Conservation (phyloP, 805 yeast genomes). For the Candida stauntonica region DNA sequence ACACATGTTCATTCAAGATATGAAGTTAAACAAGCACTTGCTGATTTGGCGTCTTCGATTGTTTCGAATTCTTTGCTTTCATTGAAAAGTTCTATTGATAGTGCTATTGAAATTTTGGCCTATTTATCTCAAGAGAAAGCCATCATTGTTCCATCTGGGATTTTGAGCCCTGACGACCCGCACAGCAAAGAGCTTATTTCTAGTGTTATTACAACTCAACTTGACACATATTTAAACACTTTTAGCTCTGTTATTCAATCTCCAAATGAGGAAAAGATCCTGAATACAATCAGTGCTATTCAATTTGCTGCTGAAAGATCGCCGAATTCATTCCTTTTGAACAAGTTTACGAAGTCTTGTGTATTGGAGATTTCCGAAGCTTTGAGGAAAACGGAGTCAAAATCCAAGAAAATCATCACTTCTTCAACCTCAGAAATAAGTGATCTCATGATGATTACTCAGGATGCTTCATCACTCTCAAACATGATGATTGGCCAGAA, state of each 20-base stretch:
- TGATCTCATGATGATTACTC: slow-evolving; percentile 21
- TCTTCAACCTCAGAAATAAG: slow-evolving; percentile 3
- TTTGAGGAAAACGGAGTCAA: slow-evolving; percentile 11
- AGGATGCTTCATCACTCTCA: slow-evolving; percentile 9
- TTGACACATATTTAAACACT: slow-evolving; percentile 16
- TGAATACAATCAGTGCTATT: slow-evolving; percentile 19
- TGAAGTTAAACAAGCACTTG: slow-evolving; percentile 32
- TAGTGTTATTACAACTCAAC: slow-evolving; percentile 16
- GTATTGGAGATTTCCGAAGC: slow-evolving; percentile 23
- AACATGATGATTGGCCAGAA: slow-evolving; percentile 3
- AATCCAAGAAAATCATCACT: slow-evolving; percentile 11
- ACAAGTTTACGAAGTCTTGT: slow-evolving; percentile 16
- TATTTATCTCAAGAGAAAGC: slow-evolving; percentile 19
- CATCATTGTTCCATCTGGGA: slow-evolving; percentile 7
- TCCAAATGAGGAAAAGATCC: slow-evolving; percentile 22
- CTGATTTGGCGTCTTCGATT: slow-evolving; percentile 29
- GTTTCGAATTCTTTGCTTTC: slow-evolving; percentile 32
- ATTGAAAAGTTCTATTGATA: slow-evolving; percentile 34
- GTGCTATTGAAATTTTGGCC: slow-evolving; percentile 33
- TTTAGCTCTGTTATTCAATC: slow-evolving; percentile 23
- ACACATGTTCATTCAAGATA: slow-evolving; percentile 27
- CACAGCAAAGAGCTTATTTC: slow-evolving; percentile 10
- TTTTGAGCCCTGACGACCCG: slow-evolving; percentile 11
- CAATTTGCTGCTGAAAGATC: slow-evolving; percentile 13
- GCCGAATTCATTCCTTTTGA: slow-evolving; percentile 10